Evolutionary conservation across 495 filamentous ascomycete genomes (phyloP).

Genomic region (Acidiella bohemica): DNA sequence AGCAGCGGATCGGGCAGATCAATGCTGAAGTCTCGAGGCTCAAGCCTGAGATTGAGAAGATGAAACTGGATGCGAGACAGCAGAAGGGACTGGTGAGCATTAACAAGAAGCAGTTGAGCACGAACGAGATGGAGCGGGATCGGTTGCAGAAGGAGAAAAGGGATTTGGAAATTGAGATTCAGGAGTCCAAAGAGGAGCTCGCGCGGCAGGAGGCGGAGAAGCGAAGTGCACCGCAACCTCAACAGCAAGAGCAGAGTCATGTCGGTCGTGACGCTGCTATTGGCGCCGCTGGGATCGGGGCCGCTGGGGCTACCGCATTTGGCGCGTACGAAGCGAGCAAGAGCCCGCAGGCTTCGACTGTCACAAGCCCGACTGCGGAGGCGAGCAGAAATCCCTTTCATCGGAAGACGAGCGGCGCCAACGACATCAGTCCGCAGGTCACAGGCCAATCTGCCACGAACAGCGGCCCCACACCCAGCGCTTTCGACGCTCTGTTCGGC

Average conservation of each 20-base stretch:
- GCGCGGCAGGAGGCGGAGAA: no score
- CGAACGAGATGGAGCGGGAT: constrained; percentile 74
- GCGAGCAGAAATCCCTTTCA: constrained; percentile 98
- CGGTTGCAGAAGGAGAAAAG: constrained; percentile 69
- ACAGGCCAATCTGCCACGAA: no score
- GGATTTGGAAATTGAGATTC: constrained; percentile 48
- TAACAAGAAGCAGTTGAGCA: constrained; percentile 91
- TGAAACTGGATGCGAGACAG: constrained; percentile 76
- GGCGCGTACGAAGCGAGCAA: constrained; percentile 6
- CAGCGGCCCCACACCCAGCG: constrained; percentile 11
- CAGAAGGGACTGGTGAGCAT: constrained; percentile 93
- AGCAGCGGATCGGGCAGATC: constrained; percentile 70
- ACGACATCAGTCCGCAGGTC: no score
- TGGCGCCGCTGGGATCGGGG: constrained; percentile 2
- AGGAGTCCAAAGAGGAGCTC: constrained; percentile 34
- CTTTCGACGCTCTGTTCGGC: constrained; percentile 16
- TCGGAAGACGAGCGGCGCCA: constrained; percentile 35
- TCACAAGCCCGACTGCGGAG: constrained; percentile 52
- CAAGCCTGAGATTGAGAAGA: constrained; percentile 79
- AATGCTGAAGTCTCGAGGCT: constrained; percentile 72
- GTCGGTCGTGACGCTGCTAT: constrained; percentile 6
- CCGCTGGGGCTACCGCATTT: constrained; percentile 7
- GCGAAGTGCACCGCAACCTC: constrained; percentile 24
- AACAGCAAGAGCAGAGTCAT: constrained; percentile 19
- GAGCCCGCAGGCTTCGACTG: constrained; percentile 23